Conservation (phyloP, 768 basidiomycete species). For the Mycena latifolia region DNA sequence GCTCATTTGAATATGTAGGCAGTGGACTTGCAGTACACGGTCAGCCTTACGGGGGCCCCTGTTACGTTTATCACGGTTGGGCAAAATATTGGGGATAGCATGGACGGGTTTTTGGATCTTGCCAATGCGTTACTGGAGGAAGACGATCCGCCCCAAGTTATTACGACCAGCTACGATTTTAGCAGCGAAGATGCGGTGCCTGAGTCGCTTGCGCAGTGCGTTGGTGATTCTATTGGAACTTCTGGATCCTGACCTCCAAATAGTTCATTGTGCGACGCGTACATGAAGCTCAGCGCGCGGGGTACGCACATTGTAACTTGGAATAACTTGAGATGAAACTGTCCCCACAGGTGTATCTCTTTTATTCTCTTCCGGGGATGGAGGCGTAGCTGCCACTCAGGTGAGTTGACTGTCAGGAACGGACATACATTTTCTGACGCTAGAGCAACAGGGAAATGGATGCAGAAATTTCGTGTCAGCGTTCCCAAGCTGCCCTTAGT, state of each 20-base stretch:
- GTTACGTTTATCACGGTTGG: neutral
- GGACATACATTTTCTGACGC: too few relatives aligned
- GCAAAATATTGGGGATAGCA: neutral
- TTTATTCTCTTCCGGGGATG: neutral
- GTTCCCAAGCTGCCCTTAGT: conserved; percentile 7
- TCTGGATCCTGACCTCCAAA: neutral
- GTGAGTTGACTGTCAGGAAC: neutral
- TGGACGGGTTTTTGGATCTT: neutral
- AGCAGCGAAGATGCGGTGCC: neutral
- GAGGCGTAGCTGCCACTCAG: neutral
- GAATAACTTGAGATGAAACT: neutral
- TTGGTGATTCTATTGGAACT: neutral
- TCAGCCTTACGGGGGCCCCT: neutral
- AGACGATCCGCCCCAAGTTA: neutral
- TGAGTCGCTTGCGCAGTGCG: neutral
- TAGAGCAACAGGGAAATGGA: neutral
- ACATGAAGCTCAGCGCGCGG: neutral
- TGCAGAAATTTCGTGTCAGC: neutral
- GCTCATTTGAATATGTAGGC: too few relatives aligned
- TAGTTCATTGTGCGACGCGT: neutral
- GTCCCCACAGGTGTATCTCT: neutral
- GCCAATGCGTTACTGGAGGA: neutral
- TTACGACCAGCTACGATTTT: conserved; percentile 3
- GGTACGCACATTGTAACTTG: neutral
- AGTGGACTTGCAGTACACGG: neutral